These are phyloP conservation scores for Crithidia thermophila DNA, from an alignment of 208 protist genomes.

Conservation along the genomic window DNA sequence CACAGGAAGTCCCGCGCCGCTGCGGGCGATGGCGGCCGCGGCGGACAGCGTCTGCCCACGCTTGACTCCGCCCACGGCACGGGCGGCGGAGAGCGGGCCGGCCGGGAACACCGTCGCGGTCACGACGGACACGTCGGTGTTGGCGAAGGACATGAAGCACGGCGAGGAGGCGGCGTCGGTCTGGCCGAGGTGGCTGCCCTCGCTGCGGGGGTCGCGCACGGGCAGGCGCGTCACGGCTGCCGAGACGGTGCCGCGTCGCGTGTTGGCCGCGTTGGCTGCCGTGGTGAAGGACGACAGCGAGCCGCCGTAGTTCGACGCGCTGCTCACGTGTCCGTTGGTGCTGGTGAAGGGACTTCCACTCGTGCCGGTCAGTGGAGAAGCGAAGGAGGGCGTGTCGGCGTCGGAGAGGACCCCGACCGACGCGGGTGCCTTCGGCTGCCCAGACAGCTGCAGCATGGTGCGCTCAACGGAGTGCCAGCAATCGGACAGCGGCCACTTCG, in stretches of 20 bases:
- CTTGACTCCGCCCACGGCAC: constrained; percentile 8
- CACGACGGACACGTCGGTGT: not conserved
- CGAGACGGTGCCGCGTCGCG: not conserved
- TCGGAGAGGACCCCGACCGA: not conserved
- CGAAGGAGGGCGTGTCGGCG: not conserved
- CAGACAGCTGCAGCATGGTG: not conserved
- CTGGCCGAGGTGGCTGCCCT: constrained; percentile 5
- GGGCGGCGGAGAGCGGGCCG: constrained; percentile 6
- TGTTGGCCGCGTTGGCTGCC: not conserved
- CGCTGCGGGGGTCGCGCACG: constrained; percentile 24
- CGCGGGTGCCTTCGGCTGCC: not conserved
- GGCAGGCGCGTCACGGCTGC: constrained; percentile 28
- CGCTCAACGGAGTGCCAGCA: constrained; percentile 31
- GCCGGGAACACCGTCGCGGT: not conserved
- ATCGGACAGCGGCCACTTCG: constrained; percentile 43
- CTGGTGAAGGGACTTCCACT: not conserved
- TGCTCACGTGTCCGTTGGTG: not conserved
- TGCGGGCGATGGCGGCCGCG: constrained; percentile 1
- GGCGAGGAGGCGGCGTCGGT: constrained; percentile 3
- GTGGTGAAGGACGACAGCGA: not conserved
- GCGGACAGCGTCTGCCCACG: constrained; percentile 5
- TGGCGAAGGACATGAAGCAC: constrained; percentile 15
- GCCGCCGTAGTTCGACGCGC: not conserved
- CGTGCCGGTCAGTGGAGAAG: not conserved
- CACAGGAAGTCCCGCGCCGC: constrained; percentile 7